Percentiles rank a stretch among this genome's conserved stretches.
These are phyloP conservation scores for Cytospora piceicola DNA, from an alignment of 2,329 filamentous ascomycete species.

Conservation along the genomic window DNA sequence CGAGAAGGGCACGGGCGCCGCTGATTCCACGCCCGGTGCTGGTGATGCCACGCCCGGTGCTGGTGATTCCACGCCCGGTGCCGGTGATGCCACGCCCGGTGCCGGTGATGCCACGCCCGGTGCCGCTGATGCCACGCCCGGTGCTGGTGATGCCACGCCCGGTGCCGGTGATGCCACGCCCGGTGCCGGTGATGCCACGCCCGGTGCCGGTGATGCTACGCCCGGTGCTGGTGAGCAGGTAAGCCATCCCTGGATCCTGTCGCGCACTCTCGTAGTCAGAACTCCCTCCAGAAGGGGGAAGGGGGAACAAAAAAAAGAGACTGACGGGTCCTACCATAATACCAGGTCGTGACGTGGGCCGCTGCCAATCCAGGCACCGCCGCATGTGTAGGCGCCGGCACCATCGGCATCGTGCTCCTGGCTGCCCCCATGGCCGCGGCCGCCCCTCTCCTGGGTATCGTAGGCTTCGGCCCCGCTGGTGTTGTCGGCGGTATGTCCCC, in stretches of 20 bases:
- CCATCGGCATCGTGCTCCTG: background rate
- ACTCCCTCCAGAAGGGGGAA: background rate
- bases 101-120: too few species aligned
- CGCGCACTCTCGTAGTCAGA: background rate
- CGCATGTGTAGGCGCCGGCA: background rate
- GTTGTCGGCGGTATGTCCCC: conserved; percentile 24
- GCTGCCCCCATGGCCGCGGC: conserved; percentile 27
- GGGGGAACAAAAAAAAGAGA: background rate
- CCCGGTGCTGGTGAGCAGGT: background rate
- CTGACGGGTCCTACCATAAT: background rate
- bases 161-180: background rate
- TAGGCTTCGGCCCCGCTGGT: conserved; percentile 27
- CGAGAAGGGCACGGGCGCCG: background rate
- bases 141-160: too few species aligned
- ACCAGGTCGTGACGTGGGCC: conserved; percentile 15
- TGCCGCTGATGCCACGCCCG: background rate
- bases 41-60: background rate
- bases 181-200: too few species aligned
- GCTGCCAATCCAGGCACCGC: conserved; percentile 15
- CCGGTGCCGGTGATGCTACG: background rate
- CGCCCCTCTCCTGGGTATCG: conserved; percentile 17
- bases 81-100: background rate
- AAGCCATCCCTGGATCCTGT: background rate
- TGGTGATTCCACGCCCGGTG: background rate
- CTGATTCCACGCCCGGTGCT: background rate